Conservation (phyloP, 495 filamentous ascomycete species). For the Clohesyomyces aquaticus region DNA sequence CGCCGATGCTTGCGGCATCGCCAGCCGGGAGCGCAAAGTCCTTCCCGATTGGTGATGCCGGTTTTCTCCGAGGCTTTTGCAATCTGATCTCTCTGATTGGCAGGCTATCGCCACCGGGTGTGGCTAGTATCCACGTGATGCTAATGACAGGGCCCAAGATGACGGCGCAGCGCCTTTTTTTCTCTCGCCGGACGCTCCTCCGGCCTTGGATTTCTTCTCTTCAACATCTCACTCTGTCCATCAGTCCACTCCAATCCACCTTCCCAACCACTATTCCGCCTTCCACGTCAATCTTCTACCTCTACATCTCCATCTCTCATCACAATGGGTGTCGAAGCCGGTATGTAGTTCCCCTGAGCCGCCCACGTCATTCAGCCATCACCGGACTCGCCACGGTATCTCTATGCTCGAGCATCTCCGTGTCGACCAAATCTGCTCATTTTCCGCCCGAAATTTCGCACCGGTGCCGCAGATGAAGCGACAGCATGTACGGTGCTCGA, state of each 20-base stretch:
- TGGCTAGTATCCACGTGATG: constrained; percentile 16
- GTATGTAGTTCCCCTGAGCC: constrained; percentile 24
- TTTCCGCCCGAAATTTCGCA: not conserved
- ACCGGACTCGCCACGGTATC: constrained; percentile 17
- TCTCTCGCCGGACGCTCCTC: too few species aligned
- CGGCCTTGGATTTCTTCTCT: constrained; percentile 18
- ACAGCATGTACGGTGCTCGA: too few species aligned
- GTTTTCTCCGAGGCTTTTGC: not conserved
- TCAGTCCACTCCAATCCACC: constrained; percentile 4
- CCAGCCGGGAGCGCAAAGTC: not conserved
- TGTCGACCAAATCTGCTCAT: not conserved
- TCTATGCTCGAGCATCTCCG: constrained; percentile 12
- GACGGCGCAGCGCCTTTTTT: constrained; percentile 22
- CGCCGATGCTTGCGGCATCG: not conserved
- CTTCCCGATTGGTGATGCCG: not conserved
- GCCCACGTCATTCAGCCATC: constrained; percentile 29
- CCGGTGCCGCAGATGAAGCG: not conserved
- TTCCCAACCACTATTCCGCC: not conserved
- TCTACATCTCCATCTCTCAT: constrained; percentile 7
- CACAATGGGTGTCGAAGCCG: constrained; percentile 43
- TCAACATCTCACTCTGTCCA: constrained; percentile 10
- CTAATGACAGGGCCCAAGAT: constrained; percentile 1
- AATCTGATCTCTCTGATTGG: constrained; percentile 13
- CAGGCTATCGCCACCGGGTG: constrained; percentile 6
- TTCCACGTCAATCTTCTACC: constrained; percentile 1